Evolutionary conservation across 2,329 filamentous ascomycete species (phyloP), one percentile per base, ranked within the genome.

Genomic region (Chaetomiaceae sp.): DNA sequence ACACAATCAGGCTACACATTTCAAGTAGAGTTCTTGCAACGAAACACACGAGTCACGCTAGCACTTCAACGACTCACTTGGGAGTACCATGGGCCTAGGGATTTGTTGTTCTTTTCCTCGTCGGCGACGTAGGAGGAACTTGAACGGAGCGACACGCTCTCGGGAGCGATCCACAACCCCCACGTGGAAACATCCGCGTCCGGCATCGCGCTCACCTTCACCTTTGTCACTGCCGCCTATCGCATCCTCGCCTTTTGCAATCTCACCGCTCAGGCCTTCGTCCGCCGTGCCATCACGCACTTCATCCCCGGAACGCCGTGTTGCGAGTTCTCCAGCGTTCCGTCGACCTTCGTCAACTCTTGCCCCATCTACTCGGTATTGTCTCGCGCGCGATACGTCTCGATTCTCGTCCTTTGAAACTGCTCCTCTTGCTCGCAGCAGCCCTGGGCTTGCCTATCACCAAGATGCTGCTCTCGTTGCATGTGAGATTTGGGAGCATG

Each of bases 401-500:
- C 46, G 41, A 2, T 18, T 41, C 16, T 54, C 51, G 6, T 54
- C 51, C 14, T 50, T 41, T 16, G 45, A 50, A 5, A 50, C 46
- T 1, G 33, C 29, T 7, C 41, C 34, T 1, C 33, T 46, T 1
- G 16, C 13, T 5, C 51, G 40, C 11, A 45, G 30, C 14, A 33
- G 47, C n/a, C 21, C 30, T 13, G 41, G 27, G 1, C 32, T 43
- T 10, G 13, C 18, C 2, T 16, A 20, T 3, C 23, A 37, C 13
- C 42, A 48, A 21, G 53, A 55, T 13, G 20, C 21, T 4, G 36
- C 25, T 23, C 46, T 54, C 13, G 37, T 56, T 5, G 45, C 55
- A 2, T 25, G 48, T 3, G 50, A 58, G 7, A 51, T 60, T 6
- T 60, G 55, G 55, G 41, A 54, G 4, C 45, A 54, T 3, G 55